A percentile compares a stretch with the other conserved stretches of the same genome.
Evolutionary conservation across 805 yeast species (phyloP).

Genomic region (Kodamaea neixiangensis): DNA sequence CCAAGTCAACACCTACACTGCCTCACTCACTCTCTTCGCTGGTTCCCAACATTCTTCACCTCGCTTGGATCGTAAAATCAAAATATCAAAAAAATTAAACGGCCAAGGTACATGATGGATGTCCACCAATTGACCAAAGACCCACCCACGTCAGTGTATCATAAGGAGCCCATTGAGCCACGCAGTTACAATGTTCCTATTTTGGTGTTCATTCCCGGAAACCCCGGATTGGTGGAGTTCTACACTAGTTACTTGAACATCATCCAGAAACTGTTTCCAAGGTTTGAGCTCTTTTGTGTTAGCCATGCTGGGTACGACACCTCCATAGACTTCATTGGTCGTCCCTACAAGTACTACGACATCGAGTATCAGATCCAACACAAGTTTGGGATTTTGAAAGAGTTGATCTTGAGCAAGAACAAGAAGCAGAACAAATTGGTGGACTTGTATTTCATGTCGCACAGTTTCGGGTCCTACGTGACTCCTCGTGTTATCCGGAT

Average conservation of each 20-base stretch:
- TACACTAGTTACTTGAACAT: conserved; percentile 55
- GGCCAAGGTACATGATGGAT: conserved; percentile 2
- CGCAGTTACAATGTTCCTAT: conserved; percentile 22
- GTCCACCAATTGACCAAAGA: conserved; percentile 5
- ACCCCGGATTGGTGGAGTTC: conserved; percentile 72
- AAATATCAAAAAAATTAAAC: background rate
- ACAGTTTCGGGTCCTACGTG: conserved; percentile 72
- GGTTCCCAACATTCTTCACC: too few species aligned
- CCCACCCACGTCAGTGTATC: conserved; percentile 23
- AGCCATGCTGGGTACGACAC: conserved; percentile 61
- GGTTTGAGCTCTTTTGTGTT: conserved; percentile 55
- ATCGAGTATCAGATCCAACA: conserved; percentile 61
- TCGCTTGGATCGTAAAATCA: background rate
- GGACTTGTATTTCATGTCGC: conserved; percentile 57
- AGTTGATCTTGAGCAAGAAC: conserved; percentile 19
- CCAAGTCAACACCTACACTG: too few species aligned
- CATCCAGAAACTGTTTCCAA: conserved; percentile 44
- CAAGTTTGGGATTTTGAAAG: conserved; percentile 51
- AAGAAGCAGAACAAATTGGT: conserved; percentile 18
- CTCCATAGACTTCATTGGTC: background rate
- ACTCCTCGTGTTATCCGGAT: conserved; percentile 51
- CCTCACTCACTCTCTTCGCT: too few species aligned
- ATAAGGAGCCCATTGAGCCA: conserved; percentile 7
- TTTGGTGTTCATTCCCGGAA: conserved; percentile 69
- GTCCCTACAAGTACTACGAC: conserved; percentile 29